Conservation (phyloP, 306 rosid species). For the Cucurbita argyrosperma region DNA sequence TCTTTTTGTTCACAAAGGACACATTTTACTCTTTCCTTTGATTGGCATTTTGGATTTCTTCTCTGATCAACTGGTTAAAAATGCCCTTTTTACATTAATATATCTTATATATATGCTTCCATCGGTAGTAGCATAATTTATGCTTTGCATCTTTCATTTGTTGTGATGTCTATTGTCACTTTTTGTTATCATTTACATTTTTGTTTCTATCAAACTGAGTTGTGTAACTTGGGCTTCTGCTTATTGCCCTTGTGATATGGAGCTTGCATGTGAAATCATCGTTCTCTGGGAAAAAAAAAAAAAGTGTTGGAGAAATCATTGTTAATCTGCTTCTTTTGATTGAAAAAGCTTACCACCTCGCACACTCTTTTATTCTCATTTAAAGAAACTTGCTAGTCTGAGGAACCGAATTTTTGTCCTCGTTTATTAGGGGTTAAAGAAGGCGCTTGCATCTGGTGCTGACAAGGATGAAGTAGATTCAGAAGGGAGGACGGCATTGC, state of each 20-base stretch:
- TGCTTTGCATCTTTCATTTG: not conserved
- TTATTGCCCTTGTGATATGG: not conserved
- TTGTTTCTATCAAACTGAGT: not conserved
- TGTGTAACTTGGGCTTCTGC: not conserved
- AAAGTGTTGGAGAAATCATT: not conserved
- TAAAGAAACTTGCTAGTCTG: not conserved
- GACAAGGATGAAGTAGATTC: conserved; percentile 94
- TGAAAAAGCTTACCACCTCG: not conserved
- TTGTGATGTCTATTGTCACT: not conserved
- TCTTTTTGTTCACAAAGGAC: not conserved
- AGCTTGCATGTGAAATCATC: not conserved
- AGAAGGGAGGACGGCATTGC: conserved; percentile 96
- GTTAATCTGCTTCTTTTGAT: not conserved
- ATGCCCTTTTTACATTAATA: not conserved
- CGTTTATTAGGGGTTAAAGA: conserved; percentile 64
- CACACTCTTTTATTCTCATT: not conserved
- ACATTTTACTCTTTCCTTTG: not conserved
- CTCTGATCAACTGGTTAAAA: not conserved
- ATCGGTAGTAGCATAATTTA: not conserved
- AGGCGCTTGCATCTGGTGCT: conserved; percentile 70
- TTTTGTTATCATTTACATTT: not conserved
- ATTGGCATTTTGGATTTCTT: not conserved
- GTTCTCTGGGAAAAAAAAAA: not conserved
- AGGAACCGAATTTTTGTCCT: not conserved
- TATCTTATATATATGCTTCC: not conserved